These are phyloP conservation scores for Starmerella ratchasimensis DNA, from an alignment of 805 yeast species.

Conservation along the genomic window DNA sequence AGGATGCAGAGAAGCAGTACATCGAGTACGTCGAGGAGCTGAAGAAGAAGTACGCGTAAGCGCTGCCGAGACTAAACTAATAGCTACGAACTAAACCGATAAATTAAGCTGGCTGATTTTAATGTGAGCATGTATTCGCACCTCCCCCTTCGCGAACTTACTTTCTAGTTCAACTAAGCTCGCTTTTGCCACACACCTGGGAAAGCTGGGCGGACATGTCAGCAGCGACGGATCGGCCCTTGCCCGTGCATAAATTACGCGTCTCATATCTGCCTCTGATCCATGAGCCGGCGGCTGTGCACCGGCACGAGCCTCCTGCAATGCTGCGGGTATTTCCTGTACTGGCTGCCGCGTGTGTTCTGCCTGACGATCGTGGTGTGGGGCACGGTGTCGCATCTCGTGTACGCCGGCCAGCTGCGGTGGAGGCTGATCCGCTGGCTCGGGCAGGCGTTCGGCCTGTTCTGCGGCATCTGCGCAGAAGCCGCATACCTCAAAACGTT, in stretches of 20 bases:
- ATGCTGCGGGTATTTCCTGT: constrained; percentile 10
- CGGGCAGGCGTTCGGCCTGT: constrained; percentile 15
- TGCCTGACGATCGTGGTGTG: constrained; percentile 23
- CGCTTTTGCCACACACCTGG: too few species aligned
- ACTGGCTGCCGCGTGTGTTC: constrained; percentile 25
- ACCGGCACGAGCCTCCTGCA: not conserved
- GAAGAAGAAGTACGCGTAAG: constrained; percentile 12
- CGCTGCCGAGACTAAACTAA: not conserved
- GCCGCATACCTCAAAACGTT: constrained; percentile 23
- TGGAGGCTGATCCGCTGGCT: constrained; percentile 6
- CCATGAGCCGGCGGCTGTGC: not conserved
- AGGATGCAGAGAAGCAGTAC: constrained; percentile 73
- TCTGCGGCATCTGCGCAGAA: constrained; percentile 18
- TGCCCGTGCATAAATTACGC: too few species aligned
- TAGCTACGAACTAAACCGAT: too few species aligned
- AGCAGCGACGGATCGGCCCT: too few species aligned
- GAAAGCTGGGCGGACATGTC: too few species aligned
- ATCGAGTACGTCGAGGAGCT: constrained; percentile 27
- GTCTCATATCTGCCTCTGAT: too few species aligned
- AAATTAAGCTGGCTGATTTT: not conserved
- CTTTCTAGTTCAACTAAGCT: too few species aligned
- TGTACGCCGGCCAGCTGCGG: constrained; percentile 14
- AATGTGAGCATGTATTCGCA: not conserved
- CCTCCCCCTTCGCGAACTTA: too few species aligned
- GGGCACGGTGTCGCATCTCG: constrained; percentile 22